Base-by-base conservation (phyloP, 2,329 filamentous ascomycete genomes). In the Elsinoe australis region DNA sequence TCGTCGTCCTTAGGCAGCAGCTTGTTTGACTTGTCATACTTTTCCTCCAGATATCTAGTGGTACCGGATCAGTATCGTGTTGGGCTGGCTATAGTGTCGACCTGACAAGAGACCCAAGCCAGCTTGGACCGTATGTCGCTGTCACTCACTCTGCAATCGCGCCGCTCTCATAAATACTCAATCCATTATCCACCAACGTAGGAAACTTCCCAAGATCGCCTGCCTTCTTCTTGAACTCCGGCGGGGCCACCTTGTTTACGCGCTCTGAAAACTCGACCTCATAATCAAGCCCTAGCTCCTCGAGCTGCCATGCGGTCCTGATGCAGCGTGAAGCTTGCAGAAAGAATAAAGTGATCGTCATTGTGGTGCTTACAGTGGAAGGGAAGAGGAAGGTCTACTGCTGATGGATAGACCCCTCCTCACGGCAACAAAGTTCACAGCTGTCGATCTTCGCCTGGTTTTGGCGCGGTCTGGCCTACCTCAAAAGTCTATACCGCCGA, bases 191-290 rank as follows among this genome's bases (percentile, higher is more conserved):
- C 38, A 61, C 60, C 10, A 74, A 54, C 1, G 64, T 63, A 0
- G 71, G 72, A 12, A 69, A 67, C 47, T 72, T 74, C 0, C 69
- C 70, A n/a, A 73, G 53, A 31, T 62, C 70, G 6, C 67, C 65
- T 3, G 64, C 64, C 14, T 59, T 58, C 17, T 62, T 56, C 53
- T 69, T 71, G 61, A 72, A 70, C 9, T 61, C 62, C 35, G 64
- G 56, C 1, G 70, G 68, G 2, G 69, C 69, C 19, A 62, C 63
- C 17, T 62, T 61, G 22, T 63, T 59, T 17, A 61, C 62, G 22
- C 70, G 63, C 1, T 67, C 59, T 12, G 61, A 62, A 53, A 67
- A 69, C 22, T 65, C 63, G 46, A 69, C 48, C 7, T 64, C 61
- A 53, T 72, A 74, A 15, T 64, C 58, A 4, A 71, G 61, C 4